Base-by-base conservation (phyloP, 495 filamentous ascomycete species). In the Lasiosphaeria hispida region DNA sequence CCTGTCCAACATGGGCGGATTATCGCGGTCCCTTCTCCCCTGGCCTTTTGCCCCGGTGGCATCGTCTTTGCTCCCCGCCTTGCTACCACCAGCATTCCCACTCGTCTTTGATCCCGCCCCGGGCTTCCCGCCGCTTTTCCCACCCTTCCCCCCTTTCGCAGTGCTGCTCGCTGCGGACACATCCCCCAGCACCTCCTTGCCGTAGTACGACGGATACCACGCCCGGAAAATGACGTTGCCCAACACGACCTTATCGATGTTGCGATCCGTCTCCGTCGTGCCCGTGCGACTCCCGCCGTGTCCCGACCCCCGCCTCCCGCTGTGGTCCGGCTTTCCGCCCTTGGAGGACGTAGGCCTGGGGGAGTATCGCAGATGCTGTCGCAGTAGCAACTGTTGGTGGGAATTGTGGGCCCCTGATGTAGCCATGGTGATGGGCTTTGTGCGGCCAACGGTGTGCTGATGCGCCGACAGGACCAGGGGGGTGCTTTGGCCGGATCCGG, bases 131-230 rank as follows among this genome's bases (percentile, higher is more conserved):
- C 51, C 53, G 51, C 6, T 43, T 14, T 65, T 70, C 19, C 47
- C 57, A 23, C 48, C 59, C 14, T 63, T 69, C 5, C 57, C 70
- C 2, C 64, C 62, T 34, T 55, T 63, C n/a, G 44, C 23, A 30
- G 33, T 43, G 14, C 42, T 54, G 58, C 50, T 57, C 54, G 38
- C 55, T 15, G 11, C 59, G 4, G 68, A 48, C 7, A 53, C 18
- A 30, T 71, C 66, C 18, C 68, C 84, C 18, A 91, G 77, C 13
- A 92, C 80, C 48, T 92, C 88, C 59, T 91, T 89, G 0, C 86
- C 87, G 65, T 92, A 92, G 61, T 85, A 92, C 19, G 75, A 79
- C 1, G 89, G 83, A 72, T 90, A 92, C 86, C 87, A 91, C 5
- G 90, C 83, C 49, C 81, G 80, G 76, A 94, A 91, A 14, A 82